Base-by-base conservation (phyloP, 164 flowering plant species). In the Macadamia tetraphylla region DNA sequence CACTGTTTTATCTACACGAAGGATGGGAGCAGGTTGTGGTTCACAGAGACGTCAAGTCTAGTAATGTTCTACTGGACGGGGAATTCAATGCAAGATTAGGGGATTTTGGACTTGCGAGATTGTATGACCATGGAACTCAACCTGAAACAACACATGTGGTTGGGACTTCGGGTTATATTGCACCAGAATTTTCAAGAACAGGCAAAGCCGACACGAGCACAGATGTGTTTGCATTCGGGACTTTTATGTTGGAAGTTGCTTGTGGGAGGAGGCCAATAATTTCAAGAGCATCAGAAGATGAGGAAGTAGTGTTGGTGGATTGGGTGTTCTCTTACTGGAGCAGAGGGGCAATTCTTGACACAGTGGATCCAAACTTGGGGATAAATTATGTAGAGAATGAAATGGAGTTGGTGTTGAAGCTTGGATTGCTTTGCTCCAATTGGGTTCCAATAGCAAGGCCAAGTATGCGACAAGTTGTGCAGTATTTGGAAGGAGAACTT, bases 21-120 rank as follows among this genome's bases (percentile, higher is more conserved):
- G 81, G 64, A 10, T 82, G 85, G 80, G 83, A 76, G 12, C 75
- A 77, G 58, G 72, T 75, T 0, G 83, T 82, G 17, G 61, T 81
- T 29, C 84, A 81, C 55, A 74, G 84, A 71, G 84, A 81, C n/a
- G 60, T 81, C 8, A 81, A 81, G 52, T 75, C 82, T 0, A 77
- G 82, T 51, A 81, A 81, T 60, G 78, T 81, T 0, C 23, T 81
- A 46, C 51, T 79, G 44, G 84, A 81, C 18, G 64, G 30, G 18
- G 81, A 81, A 3, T 8, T 79, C 52, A 75, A 73, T 46, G 82
- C 74, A 9, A 65, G 75, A 42, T 29, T 82, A n/a, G 81, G 82
- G 0, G 85, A 81, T 67, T 81, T 81, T 58, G 85, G 85, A 10
- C 69, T 79, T 0, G 80, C 85, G 0, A 79, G 78, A 29, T 58